Evolutionary conservation across 2,329 filamentous ascomycete species (phyloP), one percentile per base, ranked within the genome.

Genomic region (Apiospora hydei): DNA sequence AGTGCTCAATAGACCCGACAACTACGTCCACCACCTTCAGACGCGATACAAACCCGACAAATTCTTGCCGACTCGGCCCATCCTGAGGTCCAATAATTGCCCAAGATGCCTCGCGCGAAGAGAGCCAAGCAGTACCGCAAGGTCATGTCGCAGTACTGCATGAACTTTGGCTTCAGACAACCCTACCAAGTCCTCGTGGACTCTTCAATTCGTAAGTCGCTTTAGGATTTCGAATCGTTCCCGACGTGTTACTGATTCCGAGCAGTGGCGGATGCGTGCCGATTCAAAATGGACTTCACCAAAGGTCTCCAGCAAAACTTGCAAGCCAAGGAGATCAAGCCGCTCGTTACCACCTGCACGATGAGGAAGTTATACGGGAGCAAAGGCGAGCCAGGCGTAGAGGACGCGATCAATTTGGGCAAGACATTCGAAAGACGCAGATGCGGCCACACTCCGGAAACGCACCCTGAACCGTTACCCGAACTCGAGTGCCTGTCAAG

Each of bases 161-260:
- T 98, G 98, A 91, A 91, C 73, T 98, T 97, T 81, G 92, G 93
- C 73, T 98, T 98, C 82, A 94, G 95, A 77, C 93, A 96, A 84
- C 95, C 96, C 14, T 98, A 98, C 84, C 96, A 98, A 84, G 92
- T 97, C 69, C 86, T 98, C 61, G 91, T 98, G 73, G 95, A 98
- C 80, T 93, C 94, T 72, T 91, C 95, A 75, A 94, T 98, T 77
- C 89, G 57, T 64, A 64, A 41, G 57, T 64, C 6, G 21, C 34
- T 24, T 41, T 8, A 18, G 4, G 3, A 11, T 30, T 2, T 14
- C 34, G 34, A 18, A 7, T 30, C 41, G 21, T 41, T 14, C 5
- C 11, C 10, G 34, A 38, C 11, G 34, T 18, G n/a, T n/a, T 41
- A 64, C 57, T 64, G 21, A 64, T 24, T 13, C 14, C 16, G 41